Conservation (phyloP, 768 basidiomycete genomes). For the Tylopilus sp. region DNA sequence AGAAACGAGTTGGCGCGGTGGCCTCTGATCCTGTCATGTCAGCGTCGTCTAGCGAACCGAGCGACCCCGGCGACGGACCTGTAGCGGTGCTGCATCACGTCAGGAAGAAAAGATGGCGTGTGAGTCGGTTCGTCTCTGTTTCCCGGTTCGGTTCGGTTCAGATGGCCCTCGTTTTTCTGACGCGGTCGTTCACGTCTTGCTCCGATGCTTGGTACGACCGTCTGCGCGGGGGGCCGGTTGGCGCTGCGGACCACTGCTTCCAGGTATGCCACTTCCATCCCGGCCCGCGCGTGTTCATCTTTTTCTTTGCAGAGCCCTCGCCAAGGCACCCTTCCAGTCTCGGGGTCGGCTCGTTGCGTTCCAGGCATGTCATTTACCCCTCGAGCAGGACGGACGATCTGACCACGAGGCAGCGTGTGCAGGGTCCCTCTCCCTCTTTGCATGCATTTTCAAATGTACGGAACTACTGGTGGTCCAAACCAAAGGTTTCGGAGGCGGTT, state of each 20-base stretch:
- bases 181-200: neutral
- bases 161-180: constrained; percentile 4
- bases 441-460: constrained; percentile 19
- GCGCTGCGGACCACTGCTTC: constrained; percentile 19
- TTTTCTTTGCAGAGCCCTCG: constrained; percentile 14
- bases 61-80: constrained; percentile 16
- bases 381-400: neutral
- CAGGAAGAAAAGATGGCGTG: constrained; percentile 5
- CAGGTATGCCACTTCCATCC: constrained; percentile 13
- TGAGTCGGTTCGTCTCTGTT: constrained; percentile 16
- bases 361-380: constrained; percentile 17
- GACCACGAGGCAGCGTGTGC: constrained; percentile 7
- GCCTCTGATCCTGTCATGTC: constrained; percentile 18
- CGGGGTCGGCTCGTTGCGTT: constrained; percentile 10
- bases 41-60: neutral
- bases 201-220: constrained; percentile 21
- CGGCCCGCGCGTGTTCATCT: constrained; percentile 8
- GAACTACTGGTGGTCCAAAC: constrained; percentile 34
- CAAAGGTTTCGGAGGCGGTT: constrained; percentile 4
- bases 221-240: constrained; percentile 22
- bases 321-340: constrained; percentile 7
- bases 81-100: constrained; percentile 21
- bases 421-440: constrained; percentile 2
- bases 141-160: constrained; percentile 13
- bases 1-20: constrained; percentile 50